These are phyloP conservation scores for Chytridium lagenaria DNA, from an alignment of 371 early-diverging fungal species.

Conservation along the genomic window DNA sequence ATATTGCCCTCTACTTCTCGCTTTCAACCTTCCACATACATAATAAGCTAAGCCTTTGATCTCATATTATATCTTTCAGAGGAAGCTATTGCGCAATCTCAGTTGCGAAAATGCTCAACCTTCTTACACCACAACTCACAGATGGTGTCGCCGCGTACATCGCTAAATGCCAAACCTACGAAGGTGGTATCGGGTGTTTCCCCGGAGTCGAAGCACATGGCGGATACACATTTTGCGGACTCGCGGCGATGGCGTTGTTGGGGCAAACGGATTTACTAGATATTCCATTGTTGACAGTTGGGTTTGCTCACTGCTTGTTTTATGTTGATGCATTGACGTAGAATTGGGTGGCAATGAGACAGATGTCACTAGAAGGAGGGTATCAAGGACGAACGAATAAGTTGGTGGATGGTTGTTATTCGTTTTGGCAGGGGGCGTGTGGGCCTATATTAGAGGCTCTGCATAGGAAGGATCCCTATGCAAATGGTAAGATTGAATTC, in stretches of 20 bases:
- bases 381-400: conserved; percentile 97
- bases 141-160: conserved; percentile 77
- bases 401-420: conserved; percentile 97
- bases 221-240: conserved; percentile 94
- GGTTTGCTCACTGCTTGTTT: conserved; percentile 7
- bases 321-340: not conserved
- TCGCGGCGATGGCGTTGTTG: conserved; percentile 87
- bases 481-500: conserved; percentile 22
- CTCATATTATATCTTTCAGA: conserved; percentile 41
- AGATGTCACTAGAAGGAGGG: conserved; percentile 93
- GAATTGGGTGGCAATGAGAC: conserved; percentile 80
- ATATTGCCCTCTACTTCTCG: too few species aligned
- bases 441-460: conserved; percentile 72
- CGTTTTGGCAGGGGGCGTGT: conserved; percentile 94
- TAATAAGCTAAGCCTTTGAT: not conserved
- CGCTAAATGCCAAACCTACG: conserved; percentile 86
- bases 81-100: conserved; percentile 92
- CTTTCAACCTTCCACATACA: too few species aligned
- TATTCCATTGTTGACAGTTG: conserved; percentile 65
- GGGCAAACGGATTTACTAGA: conserved; percentile 67
- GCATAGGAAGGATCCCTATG: conserved; percentile 28
- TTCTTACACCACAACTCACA: conserved; percentile 80
- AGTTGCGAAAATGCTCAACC: conserved; percentile 75
- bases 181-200: conserved; percentile 91
- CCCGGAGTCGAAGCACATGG: conserved; percentile 97